Conservation (phyloP, 2,329 filamentous ascomycete genomes). For the Pyrenophora tritici-repentis region DNA sequence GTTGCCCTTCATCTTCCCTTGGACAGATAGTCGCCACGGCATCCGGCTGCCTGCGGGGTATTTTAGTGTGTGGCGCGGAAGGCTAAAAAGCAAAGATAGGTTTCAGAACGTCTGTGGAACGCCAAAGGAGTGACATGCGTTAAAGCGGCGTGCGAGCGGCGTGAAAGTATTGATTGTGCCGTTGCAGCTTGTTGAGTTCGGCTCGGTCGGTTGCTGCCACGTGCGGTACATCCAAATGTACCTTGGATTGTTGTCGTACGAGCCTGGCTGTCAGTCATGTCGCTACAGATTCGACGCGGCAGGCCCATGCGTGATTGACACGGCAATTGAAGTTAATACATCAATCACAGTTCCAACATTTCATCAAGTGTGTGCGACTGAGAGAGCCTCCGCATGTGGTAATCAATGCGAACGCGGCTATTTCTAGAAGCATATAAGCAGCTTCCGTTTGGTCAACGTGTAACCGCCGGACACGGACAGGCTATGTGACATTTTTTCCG, state of each 20-base stretch:
- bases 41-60: conserved; percentile 11
- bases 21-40: conserved; percentile 5
- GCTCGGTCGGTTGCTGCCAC: conserved; percentile 16
- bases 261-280: neutral
- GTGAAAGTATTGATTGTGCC: conserved; percentile 1
- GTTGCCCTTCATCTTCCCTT: conserved; percentile 2
- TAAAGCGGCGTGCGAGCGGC: conserved; percentile 12
- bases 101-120: neutral
- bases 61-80: conserved; percentile 13
- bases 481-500: neutral
- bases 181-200: conserved; percentile 7
- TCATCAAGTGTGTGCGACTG: neutral
- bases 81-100: conserved; percentile 12
- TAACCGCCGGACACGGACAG: neutral
- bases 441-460: conserved; percentile 5
- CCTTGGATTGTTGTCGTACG: conserved; percentile 10
- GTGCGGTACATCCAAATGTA: conserved; percentile 14
- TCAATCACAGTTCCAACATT: too few relatives aligned
- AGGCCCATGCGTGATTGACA: conserved; percentile 1
- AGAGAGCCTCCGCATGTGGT: neutral
- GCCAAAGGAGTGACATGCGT: conserved; percentile 6
- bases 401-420: conserved; percentile 4
- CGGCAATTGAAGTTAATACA: neutral
- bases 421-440: conserved; percentile 2
- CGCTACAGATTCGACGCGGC: neutral